These are phyloP conservation scores for Ophiostoma fasciatum DNA, from an alignment of 2,329 filamentous ascomycete genomes.

Conservation along the genomic window DNA sequence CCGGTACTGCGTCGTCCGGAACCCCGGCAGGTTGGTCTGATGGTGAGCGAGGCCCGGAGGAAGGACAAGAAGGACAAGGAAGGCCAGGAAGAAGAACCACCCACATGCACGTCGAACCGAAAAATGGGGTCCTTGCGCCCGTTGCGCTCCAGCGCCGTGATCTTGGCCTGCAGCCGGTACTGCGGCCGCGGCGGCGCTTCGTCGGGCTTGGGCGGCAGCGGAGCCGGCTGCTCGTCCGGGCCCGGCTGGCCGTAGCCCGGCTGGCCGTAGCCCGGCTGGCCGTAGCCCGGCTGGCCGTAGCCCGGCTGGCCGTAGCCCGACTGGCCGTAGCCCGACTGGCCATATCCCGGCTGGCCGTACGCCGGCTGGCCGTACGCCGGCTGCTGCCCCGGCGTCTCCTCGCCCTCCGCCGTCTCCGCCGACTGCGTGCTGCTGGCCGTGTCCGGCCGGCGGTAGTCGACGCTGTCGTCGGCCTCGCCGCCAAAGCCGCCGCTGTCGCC, in stretches of 20 bases:
- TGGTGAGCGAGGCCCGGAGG: neutral
- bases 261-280: constrained; percentile 13
- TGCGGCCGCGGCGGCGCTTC: constrained; percentile 42
- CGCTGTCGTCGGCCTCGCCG: constrained; percentile 20
- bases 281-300: constrained; percentile 15
- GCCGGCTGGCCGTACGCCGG: constrained; percentile 14
- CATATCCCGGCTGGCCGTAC: constrained; percentile 8
- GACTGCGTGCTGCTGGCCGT: constrained; percentile 32
- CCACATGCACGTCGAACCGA: constrained; percentile 90
- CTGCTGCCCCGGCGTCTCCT: constrained; percentile 17
- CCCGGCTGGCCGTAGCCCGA: too few relatives aligned
- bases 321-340: too few relatives aligned
- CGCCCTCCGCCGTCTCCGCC: constrained; percentile 25
- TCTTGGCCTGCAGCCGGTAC: constrained; percentile 84
- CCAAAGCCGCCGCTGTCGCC: constrained; percentile 17
- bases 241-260: constrained; percentile 16
- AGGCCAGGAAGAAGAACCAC: constrained; percentile 20
- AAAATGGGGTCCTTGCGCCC: constrained; percentile 93
- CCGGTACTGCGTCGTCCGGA: constrained; percentile 93
- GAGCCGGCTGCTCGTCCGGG: constrained; percentile 10
- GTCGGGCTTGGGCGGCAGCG: constrained; percentile 1
- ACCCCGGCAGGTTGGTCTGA: constrained; percentile 96
- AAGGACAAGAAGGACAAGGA: too few relatives aligned
- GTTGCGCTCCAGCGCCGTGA: constrained; percentile 81
- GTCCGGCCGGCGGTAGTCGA: constrained; percentile 28